phyloP scores from a whole-genome alignment of 257 asterid species.

The Solanum medicagineum region DNA sequence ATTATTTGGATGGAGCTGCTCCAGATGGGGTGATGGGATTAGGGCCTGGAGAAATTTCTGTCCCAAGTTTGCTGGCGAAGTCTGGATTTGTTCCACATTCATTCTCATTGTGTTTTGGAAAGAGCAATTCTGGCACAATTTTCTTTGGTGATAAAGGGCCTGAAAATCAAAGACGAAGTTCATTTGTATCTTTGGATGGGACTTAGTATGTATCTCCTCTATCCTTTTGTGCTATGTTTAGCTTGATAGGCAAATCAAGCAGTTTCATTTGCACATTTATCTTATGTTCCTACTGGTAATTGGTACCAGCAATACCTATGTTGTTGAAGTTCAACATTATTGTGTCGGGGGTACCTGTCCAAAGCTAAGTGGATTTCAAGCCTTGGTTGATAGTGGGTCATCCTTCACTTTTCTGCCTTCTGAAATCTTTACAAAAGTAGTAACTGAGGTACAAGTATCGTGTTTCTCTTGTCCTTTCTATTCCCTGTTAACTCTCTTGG shows the following conservation, averaged over 20 bases:
- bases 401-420: slow-evolving; percentile 66
- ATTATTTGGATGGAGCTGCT: slow-evolving; percentile 60
- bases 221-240: neutral
- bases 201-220: slow-evolving; percentile 21
- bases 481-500: neutral
- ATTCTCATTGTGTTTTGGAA: slow-evolving; percentile 67
- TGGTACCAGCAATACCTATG: slow-evolving; percentile 27
- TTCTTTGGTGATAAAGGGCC: slow-evolving; percentile 78
- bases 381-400: slow-evolving; percentile 67
- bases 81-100: slow-evolving; percentile 64
- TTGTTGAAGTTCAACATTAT: slow-evolving; percentile 44
- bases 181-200: slow-evolving; percentile 32
- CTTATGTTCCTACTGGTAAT: neutral
- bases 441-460: slow-evolving; percentile 35
- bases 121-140: slow-evolving; percentile 59
- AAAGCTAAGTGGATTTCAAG: slow-evolving; percentile 39
- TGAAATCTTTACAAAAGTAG: slow-evolving; percentile 31
- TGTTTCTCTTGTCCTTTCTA: slow-evolving; percentile 1
- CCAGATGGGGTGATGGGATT: slow-evolving; percentile 82
- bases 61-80: slow-evolving; percentile 67
- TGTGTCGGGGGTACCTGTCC: slow-evolving; percentile 50
- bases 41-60: slow-evolving; percentile 71
- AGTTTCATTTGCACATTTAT: neutral
- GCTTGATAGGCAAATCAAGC: neutral
- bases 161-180: slow-evolving; percentile 40